Evolutionary conservation across 495 filamentous ascomycete species (phyloP).

Genomic region (Oleoguttula mirabilis): DNA sequence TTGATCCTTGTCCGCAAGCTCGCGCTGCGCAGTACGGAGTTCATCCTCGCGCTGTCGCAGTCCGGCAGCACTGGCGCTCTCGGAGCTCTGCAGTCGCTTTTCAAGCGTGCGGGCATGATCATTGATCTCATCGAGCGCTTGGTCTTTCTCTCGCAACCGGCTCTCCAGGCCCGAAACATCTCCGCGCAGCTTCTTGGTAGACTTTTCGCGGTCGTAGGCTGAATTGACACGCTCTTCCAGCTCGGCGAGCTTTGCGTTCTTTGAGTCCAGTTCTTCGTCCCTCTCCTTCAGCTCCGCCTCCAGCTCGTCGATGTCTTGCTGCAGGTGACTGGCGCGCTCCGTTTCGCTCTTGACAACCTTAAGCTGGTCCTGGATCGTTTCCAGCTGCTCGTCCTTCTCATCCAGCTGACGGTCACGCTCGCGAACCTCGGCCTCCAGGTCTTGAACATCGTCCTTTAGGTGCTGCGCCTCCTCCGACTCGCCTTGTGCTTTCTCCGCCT

Average conservation of each 20-base stretch:
- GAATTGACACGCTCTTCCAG: constrained; percentile 20
- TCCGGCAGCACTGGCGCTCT: neutral
- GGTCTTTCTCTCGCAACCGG: constrained; percentile 19
- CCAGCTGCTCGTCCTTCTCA: constrained; percentile 47
- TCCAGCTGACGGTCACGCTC: constrained; percentile 52
- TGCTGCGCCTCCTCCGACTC: constrained; percentile 31
- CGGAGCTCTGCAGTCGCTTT: constrained; percentile 11
- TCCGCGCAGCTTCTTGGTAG: constrained; percentile 21
- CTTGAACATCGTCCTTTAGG: constrained; percentile 54
- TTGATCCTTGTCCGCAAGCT: neutral
- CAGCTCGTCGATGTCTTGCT: constrained; percentile 19
- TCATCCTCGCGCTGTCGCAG: neutral
- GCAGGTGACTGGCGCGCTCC: constrained; percentile 12
- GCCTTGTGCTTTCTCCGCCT: constrained; percentile 32
- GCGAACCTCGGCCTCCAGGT: constrained; percentile 51
- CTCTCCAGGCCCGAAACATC: constrained; percentile 18
- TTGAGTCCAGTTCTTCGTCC: constrained; percentile 17
- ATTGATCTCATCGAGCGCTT: constrained; percentile 21
- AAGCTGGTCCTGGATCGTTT: constrained; percentile 38
- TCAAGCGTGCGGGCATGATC: constrained; percentile 22
- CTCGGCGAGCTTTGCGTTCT: constrained; percentile 16
- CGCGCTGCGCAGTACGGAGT: constrained; percentile 2
- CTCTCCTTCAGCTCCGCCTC: constrained; percentile 21
- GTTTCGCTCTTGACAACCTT: constrained; percentile 28
- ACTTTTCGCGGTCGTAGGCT: constrained; percentile 17